Evolutionary conservation across 73 alveolate species (phyloP).

Genomic region (Paramecium octaurelia): DNA sequence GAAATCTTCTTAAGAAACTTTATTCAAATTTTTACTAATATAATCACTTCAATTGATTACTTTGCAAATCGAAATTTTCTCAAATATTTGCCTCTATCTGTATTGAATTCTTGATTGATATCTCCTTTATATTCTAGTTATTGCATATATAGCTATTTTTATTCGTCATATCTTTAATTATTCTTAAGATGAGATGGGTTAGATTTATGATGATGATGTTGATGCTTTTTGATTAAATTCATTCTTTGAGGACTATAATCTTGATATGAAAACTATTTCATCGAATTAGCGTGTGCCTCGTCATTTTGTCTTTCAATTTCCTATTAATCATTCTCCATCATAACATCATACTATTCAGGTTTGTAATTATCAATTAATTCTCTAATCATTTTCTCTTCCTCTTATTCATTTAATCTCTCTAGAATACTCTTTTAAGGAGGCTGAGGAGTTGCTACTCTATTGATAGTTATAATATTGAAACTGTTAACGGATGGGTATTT

Average conservation of each 20-base stretch:
- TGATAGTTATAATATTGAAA: background rate
- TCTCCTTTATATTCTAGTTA: background rate
- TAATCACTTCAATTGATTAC: background rate
- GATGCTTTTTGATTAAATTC: background rate
- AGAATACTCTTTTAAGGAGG: background rate
- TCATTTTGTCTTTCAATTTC: background rate
- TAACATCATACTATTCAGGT: background rate
- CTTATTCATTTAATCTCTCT: background rate
- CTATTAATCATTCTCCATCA: background rate
- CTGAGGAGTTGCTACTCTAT: background rate
- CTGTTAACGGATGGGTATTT: background rate
- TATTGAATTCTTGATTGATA: background rate
- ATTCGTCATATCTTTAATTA: background rate
- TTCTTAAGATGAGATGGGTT: background rate
- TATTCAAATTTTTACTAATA: background rate
- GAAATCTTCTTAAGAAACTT: conserved; percentile 10
- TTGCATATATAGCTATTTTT: background rate
- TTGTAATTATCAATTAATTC: background rate
- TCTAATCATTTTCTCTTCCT: background rate
- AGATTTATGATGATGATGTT: conserved; percentile 17
- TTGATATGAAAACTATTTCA: background rate
- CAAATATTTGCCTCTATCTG: background rate
- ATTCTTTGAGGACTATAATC: conserved; percentile 17
- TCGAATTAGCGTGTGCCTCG: background rate
- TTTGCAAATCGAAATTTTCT: background rate